Evolutionary conservation across 352 stramenopile genomes (phyloP), one percentile per base, ranked within the genome.

Genomic region (Blastocystis sp.): DNA sequence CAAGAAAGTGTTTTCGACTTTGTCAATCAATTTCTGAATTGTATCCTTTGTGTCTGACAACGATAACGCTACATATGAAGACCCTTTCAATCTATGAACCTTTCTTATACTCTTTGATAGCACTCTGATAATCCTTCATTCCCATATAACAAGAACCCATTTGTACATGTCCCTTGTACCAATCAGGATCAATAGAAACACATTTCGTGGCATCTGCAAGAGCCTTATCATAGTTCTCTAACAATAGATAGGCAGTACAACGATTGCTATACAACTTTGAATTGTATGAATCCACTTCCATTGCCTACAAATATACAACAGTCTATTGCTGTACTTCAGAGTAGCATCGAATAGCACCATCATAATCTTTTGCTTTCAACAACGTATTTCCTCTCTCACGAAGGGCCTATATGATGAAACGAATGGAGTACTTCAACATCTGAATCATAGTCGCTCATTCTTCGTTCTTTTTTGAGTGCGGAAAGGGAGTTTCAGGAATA

Each of bases 181-280:
- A 87, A 58, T 87, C 65, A 21, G 77, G 77, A 56, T 87, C 77
- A 52, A 78, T 42, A 12, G 59, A 78, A 77, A 75, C 65, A 29
- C 59, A 78, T 14, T 87, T 87, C 52, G 54, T 27, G 6, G 77
- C 77, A 54, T 87, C 77, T 32, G 49, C 29, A 32, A 87, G 11
- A 16, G 77, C 77, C 2, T 56, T 67, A 0, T 87, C 77, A 43
- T 58, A 87, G 11, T 87, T 32, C 9, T 75, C 35, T 16, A 87
- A 43, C 16, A 61, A 43, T 35, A 87, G 59, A 63, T 63, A 57
- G 7, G 77, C 77, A 21, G 77, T 87, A 63, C 77, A 87, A n/a
- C 77, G 77, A 87, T 87, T 87, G 67, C 77, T 87, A 46, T 58
- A 87, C 3, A 78, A 29, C 77, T 87, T 87, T 46, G 52, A 32